Conservation (phyloP, 2,329 filamentous ascomycete genomes). For the Bisporella sp. region DNA sequence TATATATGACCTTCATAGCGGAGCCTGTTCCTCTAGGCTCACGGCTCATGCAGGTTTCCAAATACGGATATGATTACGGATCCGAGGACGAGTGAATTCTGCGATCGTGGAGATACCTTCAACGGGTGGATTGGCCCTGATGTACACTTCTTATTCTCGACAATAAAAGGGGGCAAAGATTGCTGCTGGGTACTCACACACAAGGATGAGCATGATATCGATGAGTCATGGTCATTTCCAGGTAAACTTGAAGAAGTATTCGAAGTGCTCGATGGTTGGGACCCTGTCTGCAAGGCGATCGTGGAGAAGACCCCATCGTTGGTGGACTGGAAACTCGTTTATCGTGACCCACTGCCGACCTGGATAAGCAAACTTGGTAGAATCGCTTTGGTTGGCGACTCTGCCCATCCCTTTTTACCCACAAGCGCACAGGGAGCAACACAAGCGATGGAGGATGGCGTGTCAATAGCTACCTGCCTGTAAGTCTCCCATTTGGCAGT, state of each 20-base stretch:
- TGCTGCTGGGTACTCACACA: slow-evolving; percentile 42
- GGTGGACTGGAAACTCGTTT: slow-evolving; percentile 49
- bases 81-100: too few relatives aligned
- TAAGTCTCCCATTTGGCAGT: too few relatives aligned
- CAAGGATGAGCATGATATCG: slow-evolving; percentile 38
- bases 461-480: slow-evolving; percentile 36
- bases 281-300: slow-evolving; percentile 38
- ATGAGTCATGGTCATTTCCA: slow-evolving; percentile 41
- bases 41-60: too few relatives aligned
- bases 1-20: slow-evolving; percentile 30
- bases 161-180: slow-evolving; percentile 34
- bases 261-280: slow-evolving; percentile 30
- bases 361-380: slow-evolving; percentile 44
- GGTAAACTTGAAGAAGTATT: slow-evolving; percentile 39
- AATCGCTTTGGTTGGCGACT: slow-evolving; percentile 45
- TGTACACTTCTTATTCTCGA: slow-evolving; percentile 37
- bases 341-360: slow-evolving; percentile 42
- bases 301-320: slow-evolving; percentile 38
- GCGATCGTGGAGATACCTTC: slow-evolving; percentile 24
- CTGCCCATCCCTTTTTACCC: slow-evolving; percentile 46
- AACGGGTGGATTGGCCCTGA: slow-evolving; percentile 40
- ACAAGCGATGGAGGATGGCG: slow-evolving; percentile 46
- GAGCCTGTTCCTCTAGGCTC: slow-evolving; percentile 22
- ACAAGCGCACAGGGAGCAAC: slow-evolving; percentile 46
- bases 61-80: too few relatives aligned